phyloP scores from a whole-genome alignment of 2,329 filamentous ascomycete genomes.

The Aspergillus sclerotialis region DNA sequence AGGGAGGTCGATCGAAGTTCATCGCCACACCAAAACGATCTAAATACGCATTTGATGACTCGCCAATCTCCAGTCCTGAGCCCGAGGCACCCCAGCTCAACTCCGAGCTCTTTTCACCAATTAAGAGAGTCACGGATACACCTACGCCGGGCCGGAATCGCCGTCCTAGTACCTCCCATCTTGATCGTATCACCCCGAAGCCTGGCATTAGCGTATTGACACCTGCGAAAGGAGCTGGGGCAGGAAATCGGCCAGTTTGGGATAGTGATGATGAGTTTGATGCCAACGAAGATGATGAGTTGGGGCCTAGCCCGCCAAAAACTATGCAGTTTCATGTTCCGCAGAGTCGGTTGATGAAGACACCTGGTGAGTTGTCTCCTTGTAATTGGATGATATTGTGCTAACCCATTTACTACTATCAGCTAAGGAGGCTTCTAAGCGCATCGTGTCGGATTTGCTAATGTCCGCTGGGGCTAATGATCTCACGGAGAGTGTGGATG shows the following conservation, averaged over 20 bases:
- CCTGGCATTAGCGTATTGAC: slow-evolving; percentile 84
- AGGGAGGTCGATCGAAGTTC: slow-evolving; percentile 23
- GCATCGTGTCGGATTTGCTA: slow-evolving; percentile 43
- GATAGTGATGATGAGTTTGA: slow-evolving; percentile 64
- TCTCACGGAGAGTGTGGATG: slow-evolving; percentile 29
- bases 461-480: slow-evolving; percentile 39
- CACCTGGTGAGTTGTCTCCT: slow-evolving; percentile 33
- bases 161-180: slow-evolving; percentile 28
- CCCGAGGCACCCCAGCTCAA: slow-evolving; percentile 75
- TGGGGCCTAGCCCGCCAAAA: slow-evolving; percentile 84
- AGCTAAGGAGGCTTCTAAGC: slow-evolving; percentile 37
- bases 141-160: slow-evolving; percentile 37
- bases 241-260: slow-evolving; percentile 48
- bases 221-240: slow-evolving; percentile 44
- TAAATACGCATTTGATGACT: slow-evolving; percentile 30
- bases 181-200: slow-evolving; percentile 47
- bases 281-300: slow-evolving; percentile 49
- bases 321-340: slow-evolving; percentile 49
- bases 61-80: slow-evolving; percentile 67
- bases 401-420: neutral
- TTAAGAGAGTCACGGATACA: slow-evolving; percentile 35
- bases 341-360: slow-evolving; percentile 43
- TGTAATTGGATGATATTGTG: neutral
- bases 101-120: slow-evolving; percentile 76
- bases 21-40: slow-evolving; percentile 23